Base-by-base conservation (phyloP, 2,329 filamentous ascomycete genomes). In the Colletotrichum lupini region DNA sequence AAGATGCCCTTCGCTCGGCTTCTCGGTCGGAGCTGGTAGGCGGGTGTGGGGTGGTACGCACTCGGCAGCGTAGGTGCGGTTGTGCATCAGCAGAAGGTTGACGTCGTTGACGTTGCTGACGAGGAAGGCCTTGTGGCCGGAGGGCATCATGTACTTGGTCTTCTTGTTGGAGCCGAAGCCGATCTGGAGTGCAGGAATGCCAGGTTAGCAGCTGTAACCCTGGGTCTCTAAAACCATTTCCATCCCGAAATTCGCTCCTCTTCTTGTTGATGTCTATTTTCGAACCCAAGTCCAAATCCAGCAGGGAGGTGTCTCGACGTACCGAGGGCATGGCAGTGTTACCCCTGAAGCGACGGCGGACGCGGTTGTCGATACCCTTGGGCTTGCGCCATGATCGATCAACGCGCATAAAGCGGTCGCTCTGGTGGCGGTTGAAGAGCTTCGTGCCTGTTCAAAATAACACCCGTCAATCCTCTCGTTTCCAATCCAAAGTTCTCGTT, bases 141-240 rank as follows among this genome's bases (percentile, higher is more conserved):
- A 98, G 85, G 97, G 97, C 91, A 95, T 97, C 93, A 98, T 93
- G 92, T 97, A 96, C 84, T 94, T 93, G 85, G 97, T 99, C 92
- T 98, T 98, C 92, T 95, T 97, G 94, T 98, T 98, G 89, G 94
- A 97, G 81, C 97, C 95, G 86, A 95, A 99, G 83, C 97, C 97
- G 86, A 99, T 99, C 97, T 98, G 84, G 72, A 76, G 6, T 5
- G 28, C 24, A 53, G 9, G 32, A 58, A 56, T 42, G 22, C 37
- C 24, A 28, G 26, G 65, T 75, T 28, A 75, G 74, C 52, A 24
- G 59, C 61, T 42, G 53, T 49, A 49, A n/a, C 42, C 19, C 28
- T 55, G 11, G 2, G 35, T 22, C 30, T 42, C 22, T 26, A 5
- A 8, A 11, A 55, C n/a, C 24, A 49, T n/a, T 74, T 55, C 72